Evolutionary conservation across 306 rosid genomes (phyloP), one percentile per base, ranked within the genome.

Genomic region (Citrullus mucosospermus): DNA sequence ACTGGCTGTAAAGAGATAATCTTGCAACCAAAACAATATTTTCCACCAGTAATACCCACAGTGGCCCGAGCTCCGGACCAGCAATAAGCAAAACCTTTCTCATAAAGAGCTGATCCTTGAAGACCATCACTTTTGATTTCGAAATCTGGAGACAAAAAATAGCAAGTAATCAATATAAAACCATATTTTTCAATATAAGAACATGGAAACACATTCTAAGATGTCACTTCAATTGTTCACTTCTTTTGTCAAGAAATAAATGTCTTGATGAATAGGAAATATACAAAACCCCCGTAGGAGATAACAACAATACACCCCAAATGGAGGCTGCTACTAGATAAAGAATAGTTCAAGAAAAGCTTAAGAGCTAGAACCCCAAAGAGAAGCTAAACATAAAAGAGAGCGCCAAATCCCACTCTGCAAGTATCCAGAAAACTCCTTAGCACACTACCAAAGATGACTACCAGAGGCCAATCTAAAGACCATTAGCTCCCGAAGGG

Each of bases 61-160:
- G 65, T 88, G 32, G 88, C 89, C 18, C 88, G 83, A 18, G 88
- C 88, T 55, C 87, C 91, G 0, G 91, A 89, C 90, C 91, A 88
- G 68, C 88, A 90, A 77, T 86, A 90, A 74, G 90, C 86, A 88
- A 90, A 90, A 30, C 91, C 90, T 60, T 88, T 39, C 38, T 84
- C 90, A 65, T 80, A 41, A 48, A 87, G 86, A 1, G 83, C 89
- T 59, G 76, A 83, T 51, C 88, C 88, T 59, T 9, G 81, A 60
- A 83, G 88, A 28, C 83, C 88, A 68, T 75, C 57, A 48, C 78
- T 75, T 34, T 48, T 57, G 61, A 85, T 39, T 14, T 80, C 83
- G 73, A 89, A 90, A 82, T 88, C 93, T 90, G 81, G 53, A 73
- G 72, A 73, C 55, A 59, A 30, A 53, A 25, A 59, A 38, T 38